Evolutionary conservation across 306 rosid genomes (phyloP).

Genomic region (Glycine soja): DNA sequence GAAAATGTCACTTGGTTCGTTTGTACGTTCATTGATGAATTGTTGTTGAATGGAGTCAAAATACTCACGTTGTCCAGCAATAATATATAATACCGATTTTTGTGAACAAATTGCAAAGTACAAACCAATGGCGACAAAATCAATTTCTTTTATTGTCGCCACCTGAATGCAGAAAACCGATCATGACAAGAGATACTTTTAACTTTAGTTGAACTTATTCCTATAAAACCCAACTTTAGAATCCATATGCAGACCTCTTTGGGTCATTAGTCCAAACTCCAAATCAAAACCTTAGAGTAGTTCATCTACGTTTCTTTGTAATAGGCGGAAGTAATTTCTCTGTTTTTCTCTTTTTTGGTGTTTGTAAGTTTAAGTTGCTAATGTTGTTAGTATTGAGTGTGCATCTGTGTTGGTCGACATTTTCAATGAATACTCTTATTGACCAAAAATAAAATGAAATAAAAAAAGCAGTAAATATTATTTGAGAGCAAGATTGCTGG

Average conservation of each 20-base stretch:
- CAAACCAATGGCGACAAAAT: constrained; percentile 54
- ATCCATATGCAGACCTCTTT: neutral
- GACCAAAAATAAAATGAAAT: neutral
- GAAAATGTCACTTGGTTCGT: neutral
- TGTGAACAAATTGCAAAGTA: constrained; percentile 35
- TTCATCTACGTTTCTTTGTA: neutral
- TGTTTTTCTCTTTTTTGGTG: too few species aligned
- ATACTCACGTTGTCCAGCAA: constrained; percentile 51
- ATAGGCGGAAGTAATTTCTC: too few species aligned
- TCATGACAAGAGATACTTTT: constrained; percentile 23
- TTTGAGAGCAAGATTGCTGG: neutral
- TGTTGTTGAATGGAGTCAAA: constrained; percentile 38
- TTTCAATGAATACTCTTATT: too few species aligned
- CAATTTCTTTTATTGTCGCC: constrained; percentile 51
- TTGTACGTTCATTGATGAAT: neutral
- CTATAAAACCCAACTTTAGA: constrained; percentile 30
- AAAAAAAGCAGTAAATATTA: neutral
- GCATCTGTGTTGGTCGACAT: too few species aligned
- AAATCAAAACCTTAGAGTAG: neutral
- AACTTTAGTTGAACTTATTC: constrained; percentile 15
- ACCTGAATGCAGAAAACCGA: neutral
- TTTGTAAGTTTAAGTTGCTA: too few species aligned
- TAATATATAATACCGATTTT: neutral
- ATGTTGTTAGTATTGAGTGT: too few species aligned
- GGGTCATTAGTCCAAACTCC: neutral